phyloP scores from a whole-genome alignment of 1,284 basidiomycete species.

The Cryptococcus amylolentus region DNA sequence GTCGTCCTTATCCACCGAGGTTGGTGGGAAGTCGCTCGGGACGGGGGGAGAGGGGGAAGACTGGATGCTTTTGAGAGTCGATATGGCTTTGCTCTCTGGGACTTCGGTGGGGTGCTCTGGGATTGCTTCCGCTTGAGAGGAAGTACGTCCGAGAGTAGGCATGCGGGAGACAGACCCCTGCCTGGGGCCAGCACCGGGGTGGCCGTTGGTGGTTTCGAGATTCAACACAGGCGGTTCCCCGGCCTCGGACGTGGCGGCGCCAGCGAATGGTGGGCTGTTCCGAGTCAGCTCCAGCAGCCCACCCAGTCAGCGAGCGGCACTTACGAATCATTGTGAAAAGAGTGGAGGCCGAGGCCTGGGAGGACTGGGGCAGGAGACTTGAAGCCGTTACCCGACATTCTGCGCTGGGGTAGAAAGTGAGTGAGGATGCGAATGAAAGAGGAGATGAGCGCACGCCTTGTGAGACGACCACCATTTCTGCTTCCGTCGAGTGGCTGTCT shows the following conservation, averaged over 20 bases:
- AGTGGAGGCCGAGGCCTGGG: constrained; percentile 46
- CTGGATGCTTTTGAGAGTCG: neutral
- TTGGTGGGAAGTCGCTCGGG: constrained; percentile 1
- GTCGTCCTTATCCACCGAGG: constrained; percentile 16
- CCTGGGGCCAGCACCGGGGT: neutral
- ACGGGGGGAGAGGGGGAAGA: constrained; percentile 2
- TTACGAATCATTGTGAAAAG: constrained; percentile 49
- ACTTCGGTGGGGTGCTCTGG: neutral
- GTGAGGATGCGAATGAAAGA: neutral
- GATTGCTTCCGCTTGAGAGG: neutral
- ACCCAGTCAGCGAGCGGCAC: constrained; percentile 8
- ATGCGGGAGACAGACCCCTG: neutral
- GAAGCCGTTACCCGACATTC: constrained; percentile 26
- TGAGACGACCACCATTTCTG: too few relatives aligned
- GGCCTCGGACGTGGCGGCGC: constrained; percentile 22
- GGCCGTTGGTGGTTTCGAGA: constrained; percentile 21
- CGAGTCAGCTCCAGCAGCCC: neutral
- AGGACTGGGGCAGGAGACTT: constrained; percentile 44
- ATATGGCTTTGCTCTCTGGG: neutral
- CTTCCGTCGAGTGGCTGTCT: too few relatives aligned
- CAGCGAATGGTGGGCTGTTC: constrained; percentile 42
- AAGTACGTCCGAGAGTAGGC: neutral
- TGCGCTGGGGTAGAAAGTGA: neutral
- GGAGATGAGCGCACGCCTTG: too few relatives aligned
- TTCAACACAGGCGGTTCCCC: constrained; percentile 33